Evolutionary conservation across 495 filamentous ascomycete genomes (phyloP).

Genomic region (Lepidopterella palustris): DNA sequence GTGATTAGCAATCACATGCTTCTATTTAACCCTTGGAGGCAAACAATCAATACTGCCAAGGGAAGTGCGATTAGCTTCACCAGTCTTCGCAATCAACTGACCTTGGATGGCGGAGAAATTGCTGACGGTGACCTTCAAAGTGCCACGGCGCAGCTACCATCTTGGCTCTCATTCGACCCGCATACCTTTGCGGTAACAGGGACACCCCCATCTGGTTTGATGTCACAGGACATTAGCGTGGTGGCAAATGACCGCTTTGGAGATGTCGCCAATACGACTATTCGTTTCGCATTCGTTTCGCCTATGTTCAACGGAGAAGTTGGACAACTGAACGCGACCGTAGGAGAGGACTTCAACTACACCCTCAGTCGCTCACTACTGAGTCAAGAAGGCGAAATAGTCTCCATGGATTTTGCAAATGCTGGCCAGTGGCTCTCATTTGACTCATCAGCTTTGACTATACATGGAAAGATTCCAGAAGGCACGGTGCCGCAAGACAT

Average conservation of each 20-base stretch:
- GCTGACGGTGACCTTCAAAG: slow-evolving; percentile 42
- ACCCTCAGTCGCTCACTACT: slow-evolving; percentile 52
- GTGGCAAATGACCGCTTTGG: slow-evolving; percentile 57
- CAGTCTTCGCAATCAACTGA: slow-evolving; percentile 47
- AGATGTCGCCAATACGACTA: slow-evolving; percentile 56
- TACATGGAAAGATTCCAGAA: slow-evolving; percentile 59
- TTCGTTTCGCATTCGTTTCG: slow-evolving; percentile 50
- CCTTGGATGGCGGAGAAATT: slow-evolving; percentile 55
- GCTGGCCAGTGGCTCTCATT: slow-evolving; percentile 63
- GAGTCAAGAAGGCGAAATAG: slow-evolving; percentile 44
- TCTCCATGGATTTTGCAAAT: slow-evolving; percentile 49
- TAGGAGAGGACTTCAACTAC: slow-evolving; percentile 60
- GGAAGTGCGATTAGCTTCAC: slow-evolving; percentile 52
- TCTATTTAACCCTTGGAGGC: slow-evolving; percentile 13
- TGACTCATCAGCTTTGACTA: slow-evolving; percentile 47
- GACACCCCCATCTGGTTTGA: slow-evolving; percentile 49
- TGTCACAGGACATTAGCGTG: slow-evolving; percentile 59
- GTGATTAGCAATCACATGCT: slow-evolving; percentile 55
- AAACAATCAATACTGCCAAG: slow-evolving; percentile 13
- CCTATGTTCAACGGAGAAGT: slow-evolving; percentile 42
- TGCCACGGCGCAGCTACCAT: slow-evolving; percentile 49
- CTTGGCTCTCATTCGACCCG: slow-evolving; percentile 65
- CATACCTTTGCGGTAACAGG: slow-evolving; percentile 58
- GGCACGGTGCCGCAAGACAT: slow-evolving; percentile 34
- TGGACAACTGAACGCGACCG: slow-evolving; percentile 47